These are phyloP conservation scores for Petunia hybrid DNA, from an alignment of 305 asterid species.

Conservation along the genomic window DNA sequence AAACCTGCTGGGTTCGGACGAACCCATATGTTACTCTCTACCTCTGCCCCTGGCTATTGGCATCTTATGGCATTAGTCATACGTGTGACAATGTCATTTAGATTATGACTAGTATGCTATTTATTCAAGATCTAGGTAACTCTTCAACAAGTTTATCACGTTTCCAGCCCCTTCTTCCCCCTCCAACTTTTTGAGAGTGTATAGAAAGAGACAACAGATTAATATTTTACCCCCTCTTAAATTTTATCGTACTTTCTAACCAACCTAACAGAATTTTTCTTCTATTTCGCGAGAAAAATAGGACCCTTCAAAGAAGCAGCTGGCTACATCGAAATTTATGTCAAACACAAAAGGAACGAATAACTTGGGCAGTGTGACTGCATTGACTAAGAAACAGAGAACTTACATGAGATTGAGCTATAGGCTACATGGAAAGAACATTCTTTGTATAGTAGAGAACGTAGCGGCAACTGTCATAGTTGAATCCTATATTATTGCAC, in stretches of 20 bases:
- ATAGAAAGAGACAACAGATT: background rate
- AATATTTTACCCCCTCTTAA: constrained; percentile 10
- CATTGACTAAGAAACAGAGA: background rate
- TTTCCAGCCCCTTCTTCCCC: background rate
- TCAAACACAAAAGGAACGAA: background rate
- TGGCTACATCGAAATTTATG: constrained; percentile 8
- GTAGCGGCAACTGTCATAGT: background rate
- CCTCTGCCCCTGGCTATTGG: background rate
- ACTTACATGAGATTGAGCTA: background rate
- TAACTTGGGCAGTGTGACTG: constrained; percentile 5
- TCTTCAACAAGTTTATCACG: constrained; percentile 18
- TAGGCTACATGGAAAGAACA: background rate
- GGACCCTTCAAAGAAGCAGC: background rate
- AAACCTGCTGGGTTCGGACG: too few relatives aligned
- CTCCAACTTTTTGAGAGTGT: constrained; percentile 14
- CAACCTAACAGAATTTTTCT: background rate
- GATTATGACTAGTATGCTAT: background rate
- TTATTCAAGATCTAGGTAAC: constrained; percentile 29
- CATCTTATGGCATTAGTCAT: constrained; percentile 6
- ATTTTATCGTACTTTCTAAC: background rate
- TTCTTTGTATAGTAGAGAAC: background rate
- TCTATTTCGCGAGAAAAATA: background rate
- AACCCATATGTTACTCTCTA: too few relatives aligned
- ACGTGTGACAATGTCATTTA: background rate
- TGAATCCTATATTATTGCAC: background rate